These are phyloP conservation scores for Zoysia japonica DNA, from an alignment of 176 grass and related monocot genomes.

Conservation along the genomic window DNA sequence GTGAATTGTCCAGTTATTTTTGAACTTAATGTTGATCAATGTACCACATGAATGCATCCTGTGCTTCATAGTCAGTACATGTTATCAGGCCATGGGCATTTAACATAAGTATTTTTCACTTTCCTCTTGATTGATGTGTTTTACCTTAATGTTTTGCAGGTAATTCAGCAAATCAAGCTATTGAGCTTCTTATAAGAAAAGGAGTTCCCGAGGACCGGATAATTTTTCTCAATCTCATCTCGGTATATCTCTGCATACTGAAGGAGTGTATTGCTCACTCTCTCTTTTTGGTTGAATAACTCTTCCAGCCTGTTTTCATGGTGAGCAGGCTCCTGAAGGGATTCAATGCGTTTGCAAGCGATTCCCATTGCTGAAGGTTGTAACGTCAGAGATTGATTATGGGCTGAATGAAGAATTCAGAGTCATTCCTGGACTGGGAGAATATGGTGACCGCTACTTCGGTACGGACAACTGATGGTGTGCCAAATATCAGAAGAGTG, in stretches of 20 bases:
- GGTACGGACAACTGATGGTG: slow-evolving; percentile 77
- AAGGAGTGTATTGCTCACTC: not conserved
- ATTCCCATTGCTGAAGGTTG: slow-evolving; percentile 80
- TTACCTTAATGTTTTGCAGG: slow-evolving; percentile 41
- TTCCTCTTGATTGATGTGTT: not conserved
- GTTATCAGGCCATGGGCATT: not conserved
- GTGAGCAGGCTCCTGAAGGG: slow-evolving; percentile 82
- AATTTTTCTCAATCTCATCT: slow-evolving; percentile 97
- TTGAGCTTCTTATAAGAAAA: slow-evolving; percentile 94
- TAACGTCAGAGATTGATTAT: slow-evolving; percentile 94
- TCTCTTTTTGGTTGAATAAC: not conserved
- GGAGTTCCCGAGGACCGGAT: slow-evolving; percentile 87
- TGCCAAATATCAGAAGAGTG: slow-evolving; percentile 3
- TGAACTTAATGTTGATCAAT: too few relatives aligned
- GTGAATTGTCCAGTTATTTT: too few relatives aligned
- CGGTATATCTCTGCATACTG: slow-evolving; percentile 46
- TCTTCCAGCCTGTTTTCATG: not conserved
- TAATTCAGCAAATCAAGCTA: slow-evolving; percentile 92
- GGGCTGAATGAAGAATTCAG: slow-evolving; percentile 79
- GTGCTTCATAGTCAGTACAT: not conserved
- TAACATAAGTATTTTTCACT: not conserved
- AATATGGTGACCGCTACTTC: slow-evolving; percentile 94
- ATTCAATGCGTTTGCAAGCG: slow-evolving; percentile 88
- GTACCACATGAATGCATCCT: not conserved
- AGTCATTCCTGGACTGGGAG: slow-evolving; percentile 90